These are phyloP conservation scores for Coniella lustricola DNA, from an alignment of 2,329 filamentous ascomycete genomes.

Conservation along the genomic window DNA sequence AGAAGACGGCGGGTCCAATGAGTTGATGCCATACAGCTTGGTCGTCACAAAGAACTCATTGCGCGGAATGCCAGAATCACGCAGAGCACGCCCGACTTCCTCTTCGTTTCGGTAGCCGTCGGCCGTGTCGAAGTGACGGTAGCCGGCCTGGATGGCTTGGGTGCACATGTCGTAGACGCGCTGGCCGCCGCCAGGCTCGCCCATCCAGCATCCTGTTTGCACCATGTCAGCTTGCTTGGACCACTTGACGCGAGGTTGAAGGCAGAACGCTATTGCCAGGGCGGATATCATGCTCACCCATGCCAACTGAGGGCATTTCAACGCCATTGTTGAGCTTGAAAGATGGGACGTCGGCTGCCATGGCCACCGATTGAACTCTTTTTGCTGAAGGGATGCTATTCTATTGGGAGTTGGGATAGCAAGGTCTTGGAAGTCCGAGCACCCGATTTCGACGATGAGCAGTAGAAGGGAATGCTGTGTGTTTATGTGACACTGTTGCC, in stretches of 20 bases:
- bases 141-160: constrained; percentile 24
- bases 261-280: not conserved
- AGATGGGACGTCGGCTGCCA: constrained; percentile 8
- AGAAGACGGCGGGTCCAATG: no score
- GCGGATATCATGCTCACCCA: not conserved
- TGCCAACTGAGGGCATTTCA: constrained; percentile 11
- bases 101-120: constrained; percentile 23
- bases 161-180: constrained; percentile 17
- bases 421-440: no score
- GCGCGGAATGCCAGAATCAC: constrained; percentile 26
- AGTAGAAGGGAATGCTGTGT: no score
- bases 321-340: constrained; percentile 14
- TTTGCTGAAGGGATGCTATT: no score
- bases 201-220: constrained; percentile 13
- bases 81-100: constrained; percentile 26
- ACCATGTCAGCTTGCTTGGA: no score
- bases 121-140: constrained; percentile 27
- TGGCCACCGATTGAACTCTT: not conserved
- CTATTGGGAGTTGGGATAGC: no score
- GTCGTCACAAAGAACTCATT: constrained; percentile 27
- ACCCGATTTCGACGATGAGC: no score
- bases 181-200: constrained; percentile 2
- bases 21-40: no score
- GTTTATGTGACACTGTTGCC: no score
- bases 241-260: not conserved